Evolutionary conservation across 2,329 filamentous ascomycete genomes (phyloP), one percentile per base, ranked within the genome.

Genomic region (Dothidotthia symphoricarpi): DNA sequence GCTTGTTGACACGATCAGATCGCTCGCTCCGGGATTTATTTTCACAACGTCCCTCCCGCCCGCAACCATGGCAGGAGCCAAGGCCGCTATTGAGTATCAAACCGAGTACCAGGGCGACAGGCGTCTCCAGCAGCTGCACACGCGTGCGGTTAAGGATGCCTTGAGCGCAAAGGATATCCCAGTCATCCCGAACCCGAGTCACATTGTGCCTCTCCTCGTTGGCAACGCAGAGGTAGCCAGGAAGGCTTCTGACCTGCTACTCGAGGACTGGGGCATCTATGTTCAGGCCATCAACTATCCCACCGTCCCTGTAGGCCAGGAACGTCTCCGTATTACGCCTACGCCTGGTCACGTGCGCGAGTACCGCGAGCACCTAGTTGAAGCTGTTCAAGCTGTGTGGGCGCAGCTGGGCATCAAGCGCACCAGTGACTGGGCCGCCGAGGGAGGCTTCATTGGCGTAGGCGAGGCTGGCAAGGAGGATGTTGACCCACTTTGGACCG

Each of bases 241-340:
- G 76, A 77, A 84, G 55, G 93, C 93, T 6, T 95, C 88, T 16
- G 93, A 98, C 64, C 82, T 95, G 74, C 81, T 98, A 15, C 79
- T 98, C 11, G 82, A 86, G 53, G 85, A 95, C 53, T 86, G 95
- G 74, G 81, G 83, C 45, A 96, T 98, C 64, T 98, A 98, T 65
- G 93, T 98, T 16, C 93, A 98, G 72, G 89, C 88, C 38, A 97
- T 98, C 78, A 98, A 98, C 74, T 97, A 97, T 71, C 93, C 93
- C 2, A 98, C 93, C 34, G 93, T 98, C 3, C 93, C 93, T 2
- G 88, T 95, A 6, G 93, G 93, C n/a, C 90, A 98, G 74, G 93
- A 98, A 70, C 84, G 93, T 41, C 83, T 98, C 39, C 86, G 93
- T 52, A 88, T 98, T 67, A 98, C 93, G 2, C 93, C 93, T 0